phyloP scores from a whole-genome alignment of 2,329 filamentous ascomycete species.

The Fusarium sp. region DNA sequence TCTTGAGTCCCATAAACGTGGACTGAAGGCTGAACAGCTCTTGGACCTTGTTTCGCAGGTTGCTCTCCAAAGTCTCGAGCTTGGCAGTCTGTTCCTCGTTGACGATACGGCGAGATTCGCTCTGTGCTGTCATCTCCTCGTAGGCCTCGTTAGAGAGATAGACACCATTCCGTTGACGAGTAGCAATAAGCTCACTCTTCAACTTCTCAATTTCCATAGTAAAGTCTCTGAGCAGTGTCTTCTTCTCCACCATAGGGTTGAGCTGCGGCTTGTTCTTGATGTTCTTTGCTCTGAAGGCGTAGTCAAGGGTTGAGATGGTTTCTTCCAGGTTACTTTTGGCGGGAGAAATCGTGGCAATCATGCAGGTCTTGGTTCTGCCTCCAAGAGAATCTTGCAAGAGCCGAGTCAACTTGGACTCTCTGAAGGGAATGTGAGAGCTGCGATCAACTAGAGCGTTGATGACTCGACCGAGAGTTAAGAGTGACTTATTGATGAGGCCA shows the following conservation, averaged over 20 bases:
- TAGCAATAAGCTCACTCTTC: slow-evolving; percentile 93
- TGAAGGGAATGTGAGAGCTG: slow-evolving; percentile 86
- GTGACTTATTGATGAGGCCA: slow-evolving; percentile 96
- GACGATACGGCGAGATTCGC: slow-evolving; percentile 90
- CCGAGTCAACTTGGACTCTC: slow-evolving; percentile 96
- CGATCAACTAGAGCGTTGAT: slow-evolving; percentile 97
- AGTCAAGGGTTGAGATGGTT: slow-evolving; percentile 97
- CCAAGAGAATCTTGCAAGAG: slow-evolving; percentile 96
- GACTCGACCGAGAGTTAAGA: slow-evolving; percentile 93
- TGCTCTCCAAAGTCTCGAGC: slow-evolving; percentile 91
- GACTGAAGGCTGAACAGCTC: slow-evolving; percentile 89
- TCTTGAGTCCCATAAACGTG: slow-evolving; percentile 88
- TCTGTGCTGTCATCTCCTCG: slow-evolving; percentile 91
- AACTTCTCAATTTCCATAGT: slow-evolving; percentile 93
- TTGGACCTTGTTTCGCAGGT: slow-evolving; percentile 92
- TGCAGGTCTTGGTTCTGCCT: slow-evolving; percentile 96
- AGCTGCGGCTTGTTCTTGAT: slow-evolving; percentile 98
- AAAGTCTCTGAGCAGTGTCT: slow-evolving; percentile 90
- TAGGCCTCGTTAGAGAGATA: slow-evolving; percentile 91
- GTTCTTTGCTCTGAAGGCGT: slow-evolving; percentile 97
- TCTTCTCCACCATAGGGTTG: slow-evolving; percentile 93
- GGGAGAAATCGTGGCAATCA: slow-evolving; percentile 95
- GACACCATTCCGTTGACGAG: slow-evolving; percentile 92
- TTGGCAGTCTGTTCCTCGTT: slow-evolving; percentile 93
- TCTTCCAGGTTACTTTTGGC: slow-evolving; percentile 96